Evolutionary conservation across 2,329 filamentous ascomycete genomes (phyloP).

Genomic region (Gaeumannomyces tritici): DNA sequence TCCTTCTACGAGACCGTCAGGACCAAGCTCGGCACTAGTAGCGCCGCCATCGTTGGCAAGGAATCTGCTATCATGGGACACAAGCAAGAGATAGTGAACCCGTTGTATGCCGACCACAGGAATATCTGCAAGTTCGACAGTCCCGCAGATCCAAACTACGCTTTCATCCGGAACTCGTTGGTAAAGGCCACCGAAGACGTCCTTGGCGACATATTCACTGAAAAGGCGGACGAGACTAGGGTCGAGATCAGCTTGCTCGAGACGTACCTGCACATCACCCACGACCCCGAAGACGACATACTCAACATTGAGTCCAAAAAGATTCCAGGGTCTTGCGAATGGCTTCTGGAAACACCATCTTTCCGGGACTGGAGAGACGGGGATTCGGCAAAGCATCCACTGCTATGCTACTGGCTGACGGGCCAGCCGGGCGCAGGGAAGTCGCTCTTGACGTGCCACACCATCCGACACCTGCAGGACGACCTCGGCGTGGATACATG

Average conservation of each 20-base stretch:
- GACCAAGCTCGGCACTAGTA: constrained; percentile 3
- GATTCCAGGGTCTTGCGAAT: background rate
- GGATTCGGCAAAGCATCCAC: background rate
- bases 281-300: constrained; percentile 11
- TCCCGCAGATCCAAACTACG: constrained; percentile 20
- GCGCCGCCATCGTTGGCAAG: background rate
- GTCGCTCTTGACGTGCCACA: background rate
- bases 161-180: constrained; percentile 18
- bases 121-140: constrained; percentile 24
- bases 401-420: background rate
- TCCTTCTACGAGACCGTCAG: constrained; percentile 29
- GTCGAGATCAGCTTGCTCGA: constrained; percentile 7
- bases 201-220: background rate
- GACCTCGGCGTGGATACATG: background rate
- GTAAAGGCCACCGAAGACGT: background rate
- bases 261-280: constrained; percentile 7
- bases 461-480: background rate
- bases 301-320: constrained; percentile 1
- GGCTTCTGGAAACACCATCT: background rate
- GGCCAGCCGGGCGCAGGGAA: constrained; percentile 1
- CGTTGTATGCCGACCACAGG: constrained; percentile 22
- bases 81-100: background rate
- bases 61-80: background rate
- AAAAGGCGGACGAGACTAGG: background rate
- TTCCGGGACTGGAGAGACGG: background rate